Base-by-base conservation (phyloP, 495 filamentous ascomycete genomes). In the Trichoderma parareesei region DNA sequence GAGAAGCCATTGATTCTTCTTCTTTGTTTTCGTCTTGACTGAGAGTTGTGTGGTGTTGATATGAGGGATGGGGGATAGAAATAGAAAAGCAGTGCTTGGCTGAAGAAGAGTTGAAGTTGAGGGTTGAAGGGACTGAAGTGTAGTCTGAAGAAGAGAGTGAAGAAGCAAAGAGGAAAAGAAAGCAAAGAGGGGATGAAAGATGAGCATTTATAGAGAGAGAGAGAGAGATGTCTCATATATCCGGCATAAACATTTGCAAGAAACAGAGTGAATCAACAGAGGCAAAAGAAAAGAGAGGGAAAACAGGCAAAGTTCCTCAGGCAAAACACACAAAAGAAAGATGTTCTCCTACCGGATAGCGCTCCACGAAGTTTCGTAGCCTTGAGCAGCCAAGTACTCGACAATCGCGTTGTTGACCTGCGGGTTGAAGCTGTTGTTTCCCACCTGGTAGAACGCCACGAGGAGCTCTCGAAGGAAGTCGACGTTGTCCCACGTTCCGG, bases 281-380 rank as follows among this genome's bases (percentile, higher is more conserved):
- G 27, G 6, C 48, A 18, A 16, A 7, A 18, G 14, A 33, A 7
- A 18, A 16, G 14, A 6, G 16, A 16, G n/a, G n/a, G 27, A 8
- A 16, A 55, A 55, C 6, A 55, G 16, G 48, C 14, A 16, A 55
- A 55, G 27, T 33, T 7, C 16, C 48, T 33, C 48, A 55, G 27
- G 27, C 1, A 27, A 27, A 27, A 0, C 27, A 27, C 27, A 27
- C 37, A 44, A 46, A 44, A 48, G 64, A 65, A 65, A 41, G 13
- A 65, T 38, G 27, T 27, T 38, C 14, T 7, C 68, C 42, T 69
- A 69, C 68, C 68, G 59, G 11, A 69, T 67, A n/a, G 63, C 68
- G 37, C 67, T 66, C 66, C 66, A 69, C 33, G 16, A 64, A 2
- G 65, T 64, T 10, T 66, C 46, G 27, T 67, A 41, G 38, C 66